Evolutionary conservation across 352 stramenopile genomes (phyloP).

Genomic region (Phytopythium vexans): DNA sequence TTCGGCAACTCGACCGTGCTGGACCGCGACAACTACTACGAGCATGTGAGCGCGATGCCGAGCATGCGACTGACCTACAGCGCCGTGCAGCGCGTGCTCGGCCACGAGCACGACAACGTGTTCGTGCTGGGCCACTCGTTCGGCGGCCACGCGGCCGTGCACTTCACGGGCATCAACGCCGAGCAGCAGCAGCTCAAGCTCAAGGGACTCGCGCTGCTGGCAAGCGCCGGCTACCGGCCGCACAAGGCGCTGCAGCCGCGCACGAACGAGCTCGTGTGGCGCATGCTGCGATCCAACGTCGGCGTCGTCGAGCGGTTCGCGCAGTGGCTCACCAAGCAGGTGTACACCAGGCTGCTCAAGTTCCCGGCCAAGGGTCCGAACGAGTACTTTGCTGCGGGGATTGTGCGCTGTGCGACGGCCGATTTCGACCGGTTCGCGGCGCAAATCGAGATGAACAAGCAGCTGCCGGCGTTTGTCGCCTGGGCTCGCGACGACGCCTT

Average conservation of each 20-base stretch:
- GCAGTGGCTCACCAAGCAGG: conserved; percentile 26
- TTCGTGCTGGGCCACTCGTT: conserved; percentile 72
- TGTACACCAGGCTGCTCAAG: conserved; percentile 44
- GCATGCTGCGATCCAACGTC: conserved; percentile 22
- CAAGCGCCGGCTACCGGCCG: conserved; percentile 38
- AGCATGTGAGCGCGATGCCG: conserved; percentile 29
- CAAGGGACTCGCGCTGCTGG: conserved; percentile 45
- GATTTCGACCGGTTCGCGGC: conserved; percentile 36
- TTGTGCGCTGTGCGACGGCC: conserved; percentile 44
- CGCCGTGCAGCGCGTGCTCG: conserved; percentile 36
- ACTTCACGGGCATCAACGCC: conserved; percentile 40
- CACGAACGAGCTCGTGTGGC: conserved; percentile 26
- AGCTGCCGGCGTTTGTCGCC: conserved; percentile 38
- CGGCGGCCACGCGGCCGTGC: conserved; percentile 47
- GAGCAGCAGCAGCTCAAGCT: conserved; percentile 25
- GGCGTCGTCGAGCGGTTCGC: conserved; percentile 13
- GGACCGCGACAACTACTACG: conserved; percentile 36
- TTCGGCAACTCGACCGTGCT: conserved; percentile 44
- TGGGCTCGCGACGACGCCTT: conserved; percentile 61
- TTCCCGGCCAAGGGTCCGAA: conserved; percentile 37
- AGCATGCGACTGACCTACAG: conserved; percentile 33
- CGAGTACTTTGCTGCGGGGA: conserved; percentile 56
- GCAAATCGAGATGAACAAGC: conserved; percentile 21
- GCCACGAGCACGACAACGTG: conserved; percentile 19
- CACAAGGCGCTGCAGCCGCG: conserved; percentile 39